Conservation (phyloP, 495 filamentous ascomycete species). For the Penicillium argentinense region DNA sequence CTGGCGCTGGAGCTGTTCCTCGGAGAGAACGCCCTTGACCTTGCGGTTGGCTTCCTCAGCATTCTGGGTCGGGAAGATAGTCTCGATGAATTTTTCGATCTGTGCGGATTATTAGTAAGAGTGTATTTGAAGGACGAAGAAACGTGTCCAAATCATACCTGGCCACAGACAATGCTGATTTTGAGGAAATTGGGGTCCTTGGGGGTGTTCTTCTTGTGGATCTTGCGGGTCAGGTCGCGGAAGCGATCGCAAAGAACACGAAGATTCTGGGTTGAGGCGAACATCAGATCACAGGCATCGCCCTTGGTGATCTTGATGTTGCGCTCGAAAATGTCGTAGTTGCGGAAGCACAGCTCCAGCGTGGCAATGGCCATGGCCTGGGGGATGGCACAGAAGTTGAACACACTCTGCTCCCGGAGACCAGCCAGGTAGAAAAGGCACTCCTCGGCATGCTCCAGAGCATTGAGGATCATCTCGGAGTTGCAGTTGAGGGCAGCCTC, state of each 20-base stretch:
- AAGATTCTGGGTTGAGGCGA: conserved; percentile 87
- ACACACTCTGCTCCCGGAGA: conserved; percentile 94
- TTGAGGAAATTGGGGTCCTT: conserved; percentile 91
- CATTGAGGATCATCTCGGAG: conserved; percentile 92
- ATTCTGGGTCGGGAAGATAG: conserved; percentile 79
- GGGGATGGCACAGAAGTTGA: conserved; percentile 99
- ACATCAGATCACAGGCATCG: conserved; percentile 87
- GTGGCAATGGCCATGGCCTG: conserved; percentile 98
- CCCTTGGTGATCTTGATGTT: conserved; percentile 98
- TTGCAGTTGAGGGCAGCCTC: conserved; percentile 82
- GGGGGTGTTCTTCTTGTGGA: conserved; percentile 93
- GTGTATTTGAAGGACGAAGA: neutral
- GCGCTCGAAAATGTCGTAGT: conserved; percentile 79
- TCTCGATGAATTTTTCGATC: conserved; percentile 98
- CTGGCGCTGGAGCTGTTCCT: conserved; percentile 44
- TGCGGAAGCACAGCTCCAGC: conserved; percentile 85
- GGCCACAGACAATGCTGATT: conserved; percentile 87
- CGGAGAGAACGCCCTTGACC: conserved; percentile 37
- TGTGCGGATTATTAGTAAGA: conserved; percentile 37
- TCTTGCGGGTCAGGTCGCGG: conserved; percentile 69
- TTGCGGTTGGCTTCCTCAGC: conserved; percentile 46
- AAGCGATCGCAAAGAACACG: conserved; percentile 76
- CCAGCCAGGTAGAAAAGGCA: conserved; percentile 97
- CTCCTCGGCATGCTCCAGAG: conserved; percentile 83
- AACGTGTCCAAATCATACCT: conserved; percentile 57